These are phyloP conservation scores for Aspergillus panamensis DNA, from an alignment of 495 filamentous ascomycete genomes.

Conservation along the genomic window DNA sequence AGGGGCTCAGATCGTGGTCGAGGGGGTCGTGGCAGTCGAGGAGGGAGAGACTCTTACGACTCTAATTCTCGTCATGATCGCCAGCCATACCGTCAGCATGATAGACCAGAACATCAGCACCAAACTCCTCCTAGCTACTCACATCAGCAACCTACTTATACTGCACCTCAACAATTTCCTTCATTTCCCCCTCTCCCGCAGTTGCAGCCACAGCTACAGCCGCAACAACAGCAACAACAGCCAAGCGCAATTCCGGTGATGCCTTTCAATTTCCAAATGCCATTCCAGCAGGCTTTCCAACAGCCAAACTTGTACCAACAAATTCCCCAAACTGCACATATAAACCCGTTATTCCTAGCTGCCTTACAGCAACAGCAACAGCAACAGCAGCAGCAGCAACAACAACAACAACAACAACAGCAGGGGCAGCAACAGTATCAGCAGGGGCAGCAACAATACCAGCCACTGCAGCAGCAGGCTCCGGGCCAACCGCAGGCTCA, in stretches of 20 bases:
- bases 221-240: constrained; percentile 26
- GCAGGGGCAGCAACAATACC: constrained; percentile 37
- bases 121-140: constrained; percentile 25
- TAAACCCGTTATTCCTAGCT: constrained; percentile 65
- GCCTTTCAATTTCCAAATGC: constrained; percentile 41
- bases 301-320: constrained; percentile 37
- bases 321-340: constrained; percentile 50
- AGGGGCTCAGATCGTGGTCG: constrained; percentile 45
- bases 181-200: constrained; percentile 23
- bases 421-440: constrained; percentile 34
- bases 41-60: constrained; percentile 45
- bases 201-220: constrained; percentile 32
- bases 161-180: constrained; percentile 32
- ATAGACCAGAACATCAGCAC: constrained; percentile 24
- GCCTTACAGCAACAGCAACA: constrained; percentile 33
- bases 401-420: constrained; percentile 34
- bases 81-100: constrained; percentile 33
- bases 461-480: constrained; percentile 42
- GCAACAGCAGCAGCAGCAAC: constrained; percentile 37
- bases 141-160: constrained; percentile 27
- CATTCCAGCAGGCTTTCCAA: constrained; percentile 36
- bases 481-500: constrained; percentile 40
- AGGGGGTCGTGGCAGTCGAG: constrained; percentile 43
- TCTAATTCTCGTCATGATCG: constrained; percentile 36
- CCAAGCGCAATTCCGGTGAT: constrained; percentile 30